Base-by-base conservation (phyloP, 257 asterid species). In the Solanum ossicruentum region DNA sequence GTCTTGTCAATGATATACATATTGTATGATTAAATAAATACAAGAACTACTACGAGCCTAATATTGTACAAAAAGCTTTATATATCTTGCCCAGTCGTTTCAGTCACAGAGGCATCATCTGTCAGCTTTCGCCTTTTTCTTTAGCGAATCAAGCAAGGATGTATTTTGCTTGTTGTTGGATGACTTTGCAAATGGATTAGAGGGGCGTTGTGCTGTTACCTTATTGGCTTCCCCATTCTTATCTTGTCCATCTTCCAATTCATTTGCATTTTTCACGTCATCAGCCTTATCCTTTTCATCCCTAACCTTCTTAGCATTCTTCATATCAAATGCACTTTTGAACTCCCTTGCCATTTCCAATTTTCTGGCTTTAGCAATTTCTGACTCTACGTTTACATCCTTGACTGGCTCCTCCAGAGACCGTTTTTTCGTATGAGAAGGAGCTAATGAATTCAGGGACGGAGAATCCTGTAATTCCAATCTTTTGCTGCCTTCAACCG, bases 131-230 rank as follows among this genome's bases (percentile, higher is more conserved):
- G 49, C 71, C 85, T 83, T 92, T 96, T 93, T 96, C 93, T 93
- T 97, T 39, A 97, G 83, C 82, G 97, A 92, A 84, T 91, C 93
- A 41, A 95, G 86, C 87, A 97, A 81, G 17, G 98, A 93, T 36
- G 91, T 43, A 77, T 49, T 91, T 82, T 85, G 92, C 86, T 92
- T 94, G 70, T 84, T 88, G 88, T 83, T 90, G 18, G 94, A 90
- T 88, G 93, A 60, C 90, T 94, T 95, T 2, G 96, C 97, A 18
- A 95, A 97, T 18, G 98, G 98, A 86, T 96, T 96, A 18, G 93
- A 88, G 21, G 98, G 98, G 39, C 97, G 95, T 85, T 82, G 83
- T 39, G 83, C 82, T 69, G 49, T 86, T 9, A 49, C 83, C 85
- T 65, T 81, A 79, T 86, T 91, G 21, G 72, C 65, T 72, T 91